These are phyloP conservation scores for Astraeus odoratus DNA, from an alignment of 768 basidiomycete species.

Conservation along the genomic window DNA sequence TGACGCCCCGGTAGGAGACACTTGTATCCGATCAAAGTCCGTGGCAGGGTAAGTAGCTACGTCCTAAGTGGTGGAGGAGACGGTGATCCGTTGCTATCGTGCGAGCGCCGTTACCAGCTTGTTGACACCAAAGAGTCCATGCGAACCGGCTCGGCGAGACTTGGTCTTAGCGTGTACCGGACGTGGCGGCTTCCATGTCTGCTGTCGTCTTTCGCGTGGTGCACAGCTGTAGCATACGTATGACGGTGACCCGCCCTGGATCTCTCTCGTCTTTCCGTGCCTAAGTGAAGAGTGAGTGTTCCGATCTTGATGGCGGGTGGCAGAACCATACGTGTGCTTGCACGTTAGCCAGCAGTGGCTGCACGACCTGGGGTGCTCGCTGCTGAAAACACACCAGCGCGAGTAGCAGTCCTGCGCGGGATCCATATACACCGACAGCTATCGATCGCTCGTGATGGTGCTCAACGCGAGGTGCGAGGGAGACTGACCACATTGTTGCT, in stretches of 20 bases:
- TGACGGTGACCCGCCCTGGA: conserved; percentile 24
- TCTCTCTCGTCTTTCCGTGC: conserved; percentile 24
- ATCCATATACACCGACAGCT: conserved; percentile 23
- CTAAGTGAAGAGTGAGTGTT: conserved; percentile 9
- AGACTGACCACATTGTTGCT: conserved; percentile 14
- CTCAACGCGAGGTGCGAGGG: not conserved
- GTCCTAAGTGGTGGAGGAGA: not conserved
- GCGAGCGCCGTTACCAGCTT: conserved; percentile 7
- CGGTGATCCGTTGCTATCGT: conserved; percentile 4
- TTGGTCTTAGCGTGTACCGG: conserved; percentile 8
- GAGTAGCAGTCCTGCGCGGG: conserved; percentile 26
- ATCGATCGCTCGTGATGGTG: not conserved
- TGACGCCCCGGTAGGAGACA: not conserved
- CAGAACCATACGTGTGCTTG: conserved; percentile 18
- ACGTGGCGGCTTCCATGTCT: conserved; percentile 17
- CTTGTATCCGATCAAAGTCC: not conserved
- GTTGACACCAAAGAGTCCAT: conserved; percentile 5
- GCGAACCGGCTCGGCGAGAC: not conserved
- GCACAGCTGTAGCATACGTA: conserved; percentile 23
- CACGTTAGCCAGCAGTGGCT: conserved; percentile 23
- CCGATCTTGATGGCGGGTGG: not conserved
- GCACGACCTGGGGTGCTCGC: conserved; percentile 20
- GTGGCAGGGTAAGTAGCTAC: not conserved
- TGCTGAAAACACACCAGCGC: conserved; percentile 23
- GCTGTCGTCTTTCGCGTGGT: conserved; percentile 12